Base-by-base conservation (phyloP, 1,284 basidiomycete species). In the Phellopilus nigrolimitatus region DNA sequence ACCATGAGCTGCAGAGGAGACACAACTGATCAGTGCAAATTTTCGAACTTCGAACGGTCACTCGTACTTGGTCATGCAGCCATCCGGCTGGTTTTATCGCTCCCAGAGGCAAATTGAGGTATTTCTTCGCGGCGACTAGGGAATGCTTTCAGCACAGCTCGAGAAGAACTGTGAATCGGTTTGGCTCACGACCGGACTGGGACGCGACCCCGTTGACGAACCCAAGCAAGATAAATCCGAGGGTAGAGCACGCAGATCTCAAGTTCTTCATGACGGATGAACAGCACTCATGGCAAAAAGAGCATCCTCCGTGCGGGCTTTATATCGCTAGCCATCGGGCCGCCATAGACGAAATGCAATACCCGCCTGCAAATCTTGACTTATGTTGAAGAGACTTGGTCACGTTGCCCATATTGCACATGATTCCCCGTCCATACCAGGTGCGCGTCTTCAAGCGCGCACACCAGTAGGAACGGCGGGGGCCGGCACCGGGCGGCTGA, bases 11-110 rank as follows among this genome's bases (percentile, higher is more conserved):
- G 51, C 15, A 49, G 15, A 22, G 17, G 28, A n/a, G n/a, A 22
- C 34, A 12, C 17, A 42, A 7, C 13, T 42, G 24, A 37, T 12
- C n/a, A n/a, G n/a, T 21, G 27, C 17, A 42, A 25, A 43, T 30
- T 12, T n/a, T 21, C 22, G 10, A n/a, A n/a, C n/a, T 48, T 30
- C 47, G 9, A 15, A 36, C 9, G n/a, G 12, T n/a, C 10, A n/a
- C n/a, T n/a, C n/a, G 12, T 55, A 75, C 76, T 62, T 80, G 78
- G 58, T 79, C 75, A 58, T 68, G 64, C 15, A 80, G 63, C 78
- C 78, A 80, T 60, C 78, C 77, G 0, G 71, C 58, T 2, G 78
- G 75, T 51, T 66, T 69, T 30, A 80, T 65, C 30, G 67, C 64
- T 9, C 76, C 76, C 5, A 80, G 64, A 1, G 76, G 76, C 13